These are phyloP conservation scores for Suillus hirtellus DNA, from an alignment of 768 basidiomycete genomes.

Conservation along the genomic window DNA sequence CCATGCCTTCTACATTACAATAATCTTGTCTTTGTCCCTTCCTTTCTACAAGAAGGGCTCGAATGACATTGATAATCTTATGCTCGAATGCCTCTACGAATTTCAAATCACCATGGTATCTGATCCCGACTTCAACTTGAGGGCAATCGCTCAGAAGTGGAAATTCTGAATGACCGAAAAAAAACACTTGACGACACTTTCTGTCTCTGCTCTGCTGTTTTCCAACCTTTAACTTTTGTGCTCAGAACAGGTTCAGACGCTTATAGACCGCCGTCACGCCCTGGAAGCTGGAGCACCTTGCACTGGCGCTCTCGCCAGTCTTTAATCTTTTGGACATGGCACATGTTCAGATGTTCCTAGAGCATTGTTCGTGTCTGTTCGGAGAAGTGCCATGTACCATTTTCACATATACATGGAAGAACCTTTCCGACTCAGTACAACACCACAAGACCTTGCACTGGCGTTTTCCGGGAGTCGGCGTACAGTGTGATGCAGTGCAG, in stretches of 20 bases:
- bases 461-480: slow-evolving; percentile 1
- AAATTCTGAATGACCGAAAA: background rate
- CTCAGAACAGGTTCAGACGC: background rate
- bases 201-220: background rate
- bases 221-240: background rate
- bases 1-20: no score
- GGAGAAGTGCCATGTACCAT: no score
- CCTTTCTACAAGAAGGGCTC: background rate
- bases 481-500: background rate
- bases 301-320: background rate
- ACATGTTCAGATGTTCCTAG: no score
- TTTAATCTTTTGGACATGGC: background rate
- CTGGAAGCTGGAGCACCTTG: slow-evolving; percentile 2
- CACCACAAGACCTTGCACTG: background rate
- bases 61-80: background rate
- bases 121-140: background rate
- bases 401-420: background rate
- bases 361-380: no score
- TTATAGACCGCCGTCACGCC: slow-evolving; percentile 5
- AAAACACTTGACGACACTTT: background rate
- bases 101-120: background rate
- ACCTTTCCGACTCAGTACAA: background rate
- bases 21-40: background rate
- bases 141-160: background rate
- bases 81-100: background rate